A percentile compares a stretch with the other conserved stretches of the same genome.
phyloP scores from a whole-genome alignment of 495 filamentous ascomycete genomes.

The Mytilinidion resinicola region DNA sequence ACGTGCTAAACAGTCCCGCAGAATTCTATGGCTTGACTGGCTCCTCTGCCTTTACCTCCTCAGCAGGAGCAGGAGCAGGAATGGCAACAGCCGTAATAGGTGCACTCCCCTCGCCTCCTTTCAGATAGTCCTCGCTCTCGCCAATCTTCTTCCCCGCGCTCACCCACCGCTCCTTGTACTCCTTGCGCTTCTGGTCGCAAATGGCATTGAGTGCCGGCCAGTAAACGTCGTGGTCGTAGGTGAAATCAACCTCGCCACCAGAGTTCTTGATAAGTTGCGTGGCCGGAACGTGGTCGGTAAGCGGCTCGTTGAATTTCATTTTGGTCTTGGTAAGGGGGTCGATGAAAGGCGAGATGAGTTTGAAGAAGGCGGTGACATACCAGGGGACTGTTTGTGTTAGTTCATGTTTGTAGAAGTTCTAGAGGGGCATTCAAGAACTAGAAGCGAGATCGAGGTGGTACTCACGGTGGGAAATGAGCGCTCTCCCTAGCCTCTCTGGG shows the following conservation, averaged over 20 bases:
- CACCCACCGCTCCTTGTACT: conserved; percentile 64
- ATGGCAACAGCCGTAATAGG: no score
- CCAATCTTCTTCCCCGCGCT: conserved; percentile 71
- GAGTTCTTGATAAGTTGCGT: conserved; percentile 69
- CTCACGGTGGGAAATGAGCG: conserved; percentile 80
- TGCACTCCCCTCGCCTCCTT: conserved; percentile 48
- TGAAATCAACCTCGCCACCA: conserved; percentile 65
- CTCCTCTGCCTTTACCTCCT: no score
- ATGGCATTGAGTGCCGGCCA: conserved; percentile 78
- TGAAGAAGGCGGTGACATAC: conserved; percentile 85
- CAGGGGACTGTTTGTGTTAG: conserved; percentile 61
- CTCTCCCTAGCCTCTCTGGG: conserved; percentile 83
- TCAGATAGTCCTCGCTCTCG: conserved; percentile 75
- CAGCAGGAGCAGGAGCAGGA: no score
- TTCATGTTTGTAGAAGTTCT: neutral
- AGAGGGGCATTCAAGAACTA: neutral
- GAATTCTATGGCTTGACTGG: no score
- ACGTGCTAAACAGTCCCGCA: no score
- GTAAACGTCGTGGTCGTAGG: conserved; percentile 80
- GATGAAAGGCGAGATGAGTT: conserved; percentile 90
- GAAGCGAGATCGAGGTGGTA: conserved; percentile 2
- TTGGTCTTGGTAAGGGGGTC: conserved; percentile 87
- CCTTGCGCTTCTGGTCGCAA: conserved; percentile 52
- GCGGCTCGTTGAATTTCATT: conserved; percentile 89
- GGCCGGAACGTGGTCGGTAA: conserved; percentile 66